A percentile compares a stretch with the other conserved stretches of the same genome.
Conservation (phyloP, 176 grass and related monocot species). For the Secale cereale region DNA sequence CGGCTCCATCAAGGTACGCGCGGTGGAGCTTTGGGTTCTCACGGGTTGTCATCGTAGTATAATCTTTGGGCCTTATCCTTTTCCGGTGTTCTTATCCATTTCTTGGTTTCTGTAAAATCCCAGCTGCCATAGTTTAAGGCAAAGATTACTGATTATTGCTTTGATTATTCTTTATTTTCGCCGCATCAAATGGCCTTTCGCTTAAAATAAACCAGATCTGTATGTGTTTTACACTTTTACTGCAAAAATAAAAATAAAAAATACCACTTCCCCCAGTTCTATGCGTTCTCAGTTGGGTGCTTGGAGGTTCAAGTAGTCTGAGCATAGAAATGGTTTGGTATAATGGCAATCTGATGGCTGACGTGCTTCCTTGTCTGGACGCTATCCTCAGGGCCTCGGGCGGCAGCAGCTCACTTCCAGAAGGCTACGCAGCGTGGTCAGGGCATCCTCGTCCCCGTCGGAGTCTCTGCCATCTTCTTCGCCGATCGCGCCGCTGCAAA, state of each 20-base stretch:
- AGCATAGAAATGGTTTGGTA: slow-evolving; percentile 1
- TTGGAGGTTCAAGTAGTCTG: not conserved
- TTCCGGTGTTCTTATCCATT: not conserved
- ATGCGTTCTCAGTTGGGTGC: not conserved
- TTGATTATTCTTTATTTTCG: not conserved
- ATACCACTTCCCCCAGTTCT: not conserved
- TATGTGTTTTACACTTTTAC: not conserved
- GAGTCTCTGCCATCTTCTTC: slow-evolving; percentile 42
- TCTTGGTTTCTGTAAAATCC: not conserved
- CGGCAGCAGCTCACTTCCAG: slow-evolving; percentile 32
- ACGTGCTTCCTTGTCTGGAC: not conserved
- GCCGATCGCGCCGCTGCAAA: slow-evolving; percentile 75
- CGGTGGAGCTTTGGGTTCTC: not conserved
- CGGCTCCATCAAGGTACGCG: slow-evolving; percentile 59
- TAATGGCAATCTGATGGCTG: not conserved
- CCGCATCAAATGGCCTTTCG: not conserved
- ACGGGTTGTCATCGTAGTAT: not conserved
- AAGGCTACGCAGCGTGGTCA: slow-evolving; percentile 43
- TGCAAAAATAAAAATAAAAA: not conserved
- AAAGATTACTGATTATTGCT: not conserved
- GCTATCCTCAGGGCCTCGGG: slow-evolving; percentile 48
- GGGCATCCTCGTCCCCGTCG: slow-evolving; percentile 44
- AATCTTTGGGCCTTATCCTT: not conserved
- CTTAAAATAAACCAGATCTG: not conserved
- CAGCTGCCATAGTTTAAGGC: not conserved